phyloP scores from a whole-genome alignment of 148 eudicot species.

The Linanthus parryae region DNA sequence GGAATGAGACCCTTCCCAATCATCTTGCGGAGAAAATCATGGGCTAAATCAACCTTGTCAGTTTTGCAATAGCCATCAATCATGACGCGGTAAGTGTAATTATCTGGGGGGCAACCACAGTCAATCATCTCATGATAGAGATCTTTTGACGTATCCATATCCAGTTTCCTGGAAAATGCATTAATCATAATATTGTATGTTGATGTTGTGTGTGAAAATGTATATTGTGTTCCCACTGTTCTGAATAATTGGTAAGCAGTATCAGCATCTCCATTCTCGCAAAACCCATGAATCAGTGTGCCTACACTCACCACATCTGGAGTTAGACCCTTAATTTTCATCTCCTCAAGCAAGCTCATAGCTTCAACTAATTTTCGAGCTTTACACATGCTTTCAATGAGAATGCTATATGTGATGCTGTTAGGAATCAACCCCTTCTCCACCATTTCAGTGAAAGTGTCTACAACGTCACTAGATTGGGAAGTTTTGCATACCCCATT shows the following conservation, averaged over 20 bases:
- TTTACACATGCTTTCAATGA: slow-evolving; percentile 76
- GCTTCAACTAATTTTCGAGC: slow-evolving; percentile 54
- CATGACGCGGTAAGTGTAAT: slow-evolving; percentile 68
- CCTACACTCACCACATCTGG: slow-evolving; percentile 73
- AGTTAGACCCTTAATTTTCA: slow-evolving; percentile 47
- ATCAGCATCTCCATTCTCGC: slow-evolving; percentile 56
- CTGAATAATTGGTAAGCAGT: slow-evolving; percentile 62
- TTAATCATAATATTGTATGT: slow-evolving; percentile 74
- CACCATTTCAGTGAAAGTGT: slow-evolving; percentile 70
- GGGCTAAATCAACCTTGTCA: slow-evolving; percentile 58
- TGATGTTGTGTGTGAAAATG: slow-evolving; percentile 50
- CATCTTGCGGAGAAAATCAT: slow-evolving; percentile 46
- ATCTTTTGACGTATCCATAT: slow-evolving; percentile 55
- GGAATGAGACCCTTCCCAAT: slow-evolving; percentile 60
- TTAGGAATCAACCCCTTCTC: slow-evolving; percentile 74
- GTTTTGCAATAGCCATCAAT: slow-evolving; percentile 85
- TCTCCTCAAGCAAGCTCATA: slow-evolving; percentile 49
- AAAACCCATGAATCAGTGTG: slow-evolving; percentile 75
- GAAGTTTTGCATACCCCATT: slow-evolving; percentile 84
- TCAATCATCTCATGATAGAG: slow-evolving; percentile 59
- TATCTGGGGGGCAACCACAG: slow-evolving; percentile 55
- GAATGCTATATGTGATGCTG: slow-evolving; percentile 67
- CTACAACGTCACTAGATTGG: slow-evolving; percentile 60
- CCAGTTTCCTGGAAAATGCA: slow-evolving; percentile 58
- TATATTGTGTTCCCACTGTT: slow-evolving; percentile 39